These are phyloP conservation scores for Euryodendron excelsum DNA, from an alignment of 148 eudicot species.

Conservation along the genomic window DNA sequence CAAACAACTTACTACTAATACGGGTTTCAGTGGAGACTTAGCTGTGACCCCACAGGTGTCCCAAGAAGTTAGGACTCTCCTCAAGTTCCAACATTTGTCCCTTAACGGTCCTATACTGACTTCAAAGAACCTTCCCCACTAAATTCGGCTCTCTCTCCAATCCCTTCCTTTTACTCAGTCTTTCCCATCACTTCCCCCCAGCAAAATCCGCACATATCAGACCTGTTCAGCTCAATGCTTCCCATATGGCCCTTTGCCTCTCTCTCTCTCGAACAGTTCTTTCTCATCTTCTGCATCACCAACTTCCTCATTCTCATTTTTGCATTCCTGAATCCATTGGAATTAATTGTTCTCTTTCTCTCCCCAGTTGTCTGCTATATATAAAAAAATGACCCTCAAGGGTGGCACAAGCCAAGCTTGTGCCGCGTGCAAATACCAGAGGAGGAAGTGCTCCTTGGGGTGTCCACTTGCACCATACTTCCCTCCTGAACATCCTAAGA, in stretches of 20 bases:
- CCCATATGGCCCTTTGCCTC: background rate
- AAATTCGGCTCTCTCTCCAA: slow-evolving; percentile 31
- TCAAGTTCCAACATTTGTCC: slow-evolving; percentile 13
- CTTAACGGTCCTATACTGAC: slow-evolving; percentile 33
- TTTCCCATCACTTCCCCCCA: slow-evolving; percentile 29
- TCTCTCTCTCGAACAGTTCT: slow-evolving; percentile 2
- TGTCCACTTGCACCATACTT: slow-evolving; percentile 83
- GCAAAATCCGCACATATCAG: slow-evolving; percentile 33
- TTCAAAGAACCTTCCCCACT: slow-evolving; percentile 30
- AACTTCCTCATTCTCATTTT: background rate
- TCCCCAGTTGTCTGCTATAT: too few species aligned
- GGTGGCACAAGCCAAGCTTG: slow-evolving; percentile 87
- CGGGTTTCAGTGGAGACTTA: background rate
- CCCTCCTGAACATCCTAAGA: slow-evolving; percentile 70
- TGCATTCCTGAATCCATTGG: background rate
- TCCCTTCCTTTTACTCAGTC: slow-evolving; percentile 46
- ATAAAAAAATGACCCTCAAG: slow-evolving; percentile 86
- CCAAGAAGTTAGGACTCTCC: slow-evolving; percentile 35
- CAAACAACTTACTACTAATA: background rate
- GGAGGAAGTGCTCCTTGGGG: slow-evolving; percentile 64
- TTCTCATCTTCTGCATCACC: slow-evolving; percentile 2
- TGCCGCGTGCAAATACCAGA: slow-evolving; percentile 86
- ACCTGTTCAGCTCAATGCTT: slow-evolving; percentile 23
- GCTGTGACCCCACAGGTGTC: slow-evolving; percentile 24
- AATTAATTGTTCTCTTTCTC: too few species aligned